Conservation (phyloP, 345 rosid genomes). For the Syzygium jambos region DNA sequence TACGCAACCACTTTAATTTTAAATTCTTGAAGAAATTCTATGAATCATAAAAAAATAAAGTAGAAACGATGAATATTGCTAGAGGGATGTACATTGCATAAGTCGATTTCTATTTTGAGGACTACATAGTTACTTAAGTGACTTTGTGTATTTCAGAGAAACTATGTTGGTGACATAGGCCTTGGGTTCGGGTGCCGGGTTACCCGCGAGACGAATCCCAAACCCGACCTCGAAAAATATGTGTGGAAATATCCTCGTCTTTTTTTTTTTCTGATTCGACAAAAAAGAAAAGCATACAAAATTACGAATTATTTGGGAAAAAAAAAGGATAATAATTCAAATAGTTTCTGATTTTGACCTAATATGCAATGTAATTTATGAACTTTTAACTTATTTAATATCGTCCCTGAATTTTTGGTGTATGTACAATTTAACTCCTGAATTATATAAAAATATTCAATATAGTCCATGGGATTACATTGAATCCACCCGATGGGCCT, state of each 20-base stretch:
- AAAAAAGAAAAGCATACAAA: background rate
- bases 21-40: background rate
- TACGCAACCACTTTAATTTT: background rate
- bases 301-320: background rate
- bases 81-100: background rate
- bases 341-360: too few relatives aligned
- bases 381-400: too few relatives aligned
- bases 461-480: too few relatives aligned
- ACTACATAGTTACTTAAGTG: fast-evolving
- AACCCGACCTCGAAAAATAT: background rate
- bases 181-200: background rate
- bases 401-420: too few relatives aligned
- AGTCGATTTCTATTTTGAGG: background rate
- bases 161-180: background rate
- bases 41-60: background rate
- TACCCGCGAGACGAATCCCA: background rate
- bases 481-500: background rate
- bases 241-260: background rate
- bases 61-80: background rate
- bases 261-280: background rate
- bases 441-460: too few relatives aligned
- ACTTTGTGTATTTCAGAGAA: fast-evolving
- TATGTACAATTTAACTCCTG: too few relatives aligned
- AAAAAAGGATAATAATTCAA: background rate
- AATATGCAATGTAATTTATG: too few relatives aligned